Conservation (phyloP, 108 stramenopile species). For the Discostella stelligeroides region DNA sequence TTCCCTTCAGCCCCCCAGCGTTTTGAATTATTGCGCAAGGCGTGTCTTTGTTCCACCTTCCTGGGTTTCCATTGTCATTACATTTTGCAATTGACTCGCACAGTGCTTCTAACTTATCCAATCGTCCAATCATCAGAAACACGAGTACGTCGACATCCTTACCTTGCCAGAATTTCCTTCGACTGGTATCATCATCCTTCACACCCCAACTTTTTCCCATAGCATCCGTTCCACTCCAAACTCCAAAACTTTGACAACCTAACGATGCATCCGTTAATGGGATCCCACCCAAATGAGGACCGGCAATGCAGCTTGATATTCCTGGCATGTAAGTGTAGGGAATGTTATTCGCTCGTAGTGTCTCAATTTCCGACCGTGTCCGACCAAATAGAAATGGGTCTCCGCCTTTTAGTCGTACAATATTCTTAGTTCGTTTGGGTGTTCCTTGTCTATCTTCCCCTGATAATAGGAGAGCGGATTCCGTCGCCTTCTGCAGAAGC, state of each 20-base stretch:
- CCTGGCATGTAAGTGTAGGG: slow-evolving; percentile 37
- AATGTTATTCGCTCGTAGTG: slow-evolving; percentile 20
- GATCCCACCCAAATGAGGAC: slow-evolving; percentile 48
- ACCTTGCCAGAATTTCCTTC: neutral
- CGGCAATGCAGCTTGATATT: slow-evolving; percentile 46
- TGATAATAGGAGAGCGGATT: neutral
- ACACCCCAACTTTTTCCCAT: slow-evolving; percentile 30
- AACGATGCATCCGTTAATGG: slow-evolving; percentile 43
- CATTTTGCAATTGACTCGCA: slow-evolving; percentile 24
- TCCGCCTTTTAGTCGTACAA: slow-evolving; percentile 43
- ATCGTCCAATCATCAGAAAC: slow-evolving; percentile 50
- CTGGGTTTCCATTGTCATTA: neutral
- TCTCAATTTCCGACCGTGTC: slow-evolving; percentile 39
- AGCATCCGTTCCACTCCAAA: slow-evolving; percentile 50
- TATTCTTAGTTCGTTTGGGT: neutral
- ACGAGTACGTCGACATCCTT: slow-evolving; percentile 40
- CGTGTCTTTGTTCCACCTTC: slow-evolving; percentile 34
- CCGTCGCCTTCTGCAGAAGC: slow-evolving; percentile 30
- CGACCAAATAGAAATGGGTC: slow-evolving; percentile 49
- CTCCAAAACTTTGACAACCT: slow-evolving; percentile 47
- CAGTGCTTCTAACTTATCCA: slow-evolving; percentile 47
- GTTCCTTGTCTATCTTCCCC: neutral
- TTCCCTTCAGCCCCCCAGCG: slow-evolving; percentile 25
- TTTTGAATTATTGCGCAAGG: slow-evolving; percentile 47
- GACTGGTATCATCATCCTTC: slow-evolving; percentile 1